Evolutionary conservation across 2,329 filamentous ascomycete species (phyloP).

Genomic region (Tympanopsis confertula): DNA sequence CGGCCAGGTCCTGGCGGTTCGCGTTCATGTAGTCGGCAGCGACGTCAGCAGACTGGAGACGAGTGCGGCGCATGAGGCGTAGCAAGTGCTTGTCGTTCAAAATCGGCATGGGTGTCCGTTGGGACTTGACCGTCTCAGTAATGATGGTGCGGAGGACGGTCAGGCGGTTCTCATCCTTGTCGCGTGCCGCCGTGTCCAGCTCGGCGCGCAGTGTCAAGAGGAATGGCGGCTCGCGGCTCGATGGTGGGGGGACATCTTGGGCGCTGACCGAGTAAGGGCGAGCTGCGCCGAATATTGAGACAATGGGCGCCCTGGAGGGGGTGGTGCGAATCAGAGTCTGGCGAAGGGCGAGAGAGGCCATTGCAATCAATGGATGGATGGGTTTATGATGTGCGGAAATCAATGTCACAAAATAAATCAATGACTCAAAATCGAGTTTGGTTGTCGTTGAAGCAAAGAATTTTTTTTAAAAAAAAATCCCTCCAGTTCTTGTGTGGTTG

Average conservation of each 20-base stretch:
- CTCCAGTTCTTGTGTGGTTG: not conserved
- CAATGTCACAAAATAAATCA: not conserved
- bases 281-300: conserved; percentile 1
- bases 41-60: conserved; percentile 43
- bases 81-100: conserved; percentile 60
- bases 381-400: not conserved
- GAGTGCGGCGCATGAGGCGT: conserved; percentile 52
- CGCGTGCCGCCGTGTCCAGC: conserved; percentile 54
- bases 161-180: conserved; percentile 53
- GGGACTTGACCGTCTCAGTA: conserved; percentile 61
- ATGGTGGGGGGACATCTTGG: conserved; percentile 19
- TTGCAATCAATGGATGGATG: not conserved
- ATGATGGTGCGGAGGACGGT: conserved; percentile 59
- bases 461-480: not conserved
- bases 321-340: conserved; percentile 5
- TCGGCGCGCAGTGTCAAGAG: conserved; percentile 44
- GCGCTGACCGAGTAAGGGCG: not conserved
- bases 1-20: conserved; percentile 55
- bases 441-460: not conserved
- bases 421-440: not conserved
- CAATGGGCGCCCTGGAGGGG: conserved; percentile 3
- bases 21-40: conserved; percentile 51
- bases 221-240: conserved; percentile 27
- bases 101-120: conserved; percentile 62
- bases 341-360: conserved; percentile 1